Evolutionary conservation across 2,329 filamentous ascomycete genomes (phyloP).

Genomic region (Diaporthe citriasiana): DNA sequence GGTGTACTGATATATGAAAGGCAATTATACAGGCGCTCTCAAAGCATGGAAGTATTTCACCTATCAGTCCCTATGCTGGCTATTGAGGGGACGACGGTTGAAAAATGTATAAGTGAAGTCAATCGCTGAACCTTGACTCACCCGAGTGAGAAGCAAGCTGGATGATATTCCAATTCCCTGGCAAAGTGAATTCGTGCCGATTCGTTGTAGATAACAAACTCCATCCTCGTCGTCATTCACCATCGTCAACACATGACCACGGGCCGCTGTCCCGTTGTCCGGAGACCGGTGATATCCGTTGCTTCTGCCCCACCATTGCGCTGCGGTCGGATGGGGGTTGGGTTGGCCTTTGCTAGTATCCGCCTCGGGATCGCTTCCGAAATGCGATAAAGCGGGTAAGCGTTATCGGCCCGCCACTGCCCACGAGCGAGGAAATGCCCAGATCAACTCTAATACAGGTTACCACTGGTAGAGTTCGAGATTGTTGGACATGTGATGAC

Average conservation of each 20-base stretch:
- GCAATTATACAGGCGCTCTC: neutral
- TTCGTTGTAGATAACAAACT: slow-evolving; percentile 20
- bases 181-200: neutral
- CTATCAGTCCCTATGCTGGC: neutral
- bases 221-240: neutral
- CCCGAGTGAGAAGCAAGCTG: neutral
- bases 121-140: neutral
- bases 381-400: slow-evolving; percentile 26
- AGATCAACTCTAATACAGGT: slow-evolving; percentile 1
- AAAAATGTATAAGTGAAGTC: neutral
- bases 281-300: slow-evolving; percentile 3
- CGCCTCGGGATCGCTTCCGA: slow-evolving; percentile 25
- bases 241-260: slow-evolving; percentile 20
- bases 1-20: neutral
- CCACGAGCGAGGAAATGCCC: neutral
- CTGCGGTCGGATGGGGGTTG: neutral
- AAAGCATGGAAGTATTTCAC: neutral
- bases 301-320: neutral
- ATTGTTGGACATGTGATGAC: neutral
- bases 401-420: neutral
- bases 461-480: neutral
- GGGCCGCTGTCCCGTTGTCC: slow-evolving; percentile 8
- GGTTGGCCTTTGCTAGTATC: neutral
- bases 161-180: neutral
- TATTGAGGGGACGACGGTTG: neutral